Evolutionary conservation across 495 filamentous ascomycete species (phyloP).

Genomic region (Schizothecium vesticola): DNA sequence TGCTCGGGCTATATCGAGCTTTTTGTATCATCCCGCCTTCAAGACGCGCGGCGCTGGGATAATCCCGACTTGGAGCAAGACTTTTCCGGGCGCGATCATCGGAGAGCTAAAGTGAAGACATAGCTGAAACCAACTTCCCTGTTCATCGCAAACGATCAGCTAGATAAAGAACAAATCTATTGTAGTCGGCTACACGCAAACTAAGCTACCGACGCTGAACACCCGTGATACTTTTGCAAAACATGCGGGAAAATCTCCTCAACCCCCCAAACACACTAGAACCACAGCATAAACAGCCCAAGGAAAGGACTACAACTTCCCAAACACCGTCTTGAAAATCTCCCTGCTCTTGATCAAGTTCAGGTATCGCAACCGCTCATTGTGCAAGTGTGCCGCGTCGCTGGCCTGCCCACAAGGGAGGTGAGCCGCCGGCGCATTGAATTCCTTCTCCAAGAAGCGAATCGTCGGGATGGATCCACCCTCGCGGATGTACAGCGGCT

Average conservation of each 20-base stretch:
- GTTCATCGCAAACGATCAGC: not conserved
- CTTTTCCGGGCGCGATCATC: not conserved
- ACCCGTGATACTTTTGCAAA: not conserved
- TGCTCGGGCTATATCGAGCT: not conserved
- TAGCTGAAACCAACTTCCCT: not conserved
- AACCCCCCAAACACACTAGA: not conserved
- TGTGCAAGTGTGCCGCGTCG: constrained; percentile 89
- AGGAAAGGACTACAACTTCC: constrained; percentile 29
- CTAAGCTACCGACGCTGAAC: not conserved
- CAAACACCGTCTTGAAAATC: constrained; percentile 84
- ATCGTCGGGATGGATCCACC: constrained; percentile 92
- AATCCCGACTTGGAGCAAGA: not conserved
- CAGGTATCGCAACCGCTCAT: constrained; percentile 78
- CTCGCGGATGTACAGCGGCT: constrained; percentile 87
- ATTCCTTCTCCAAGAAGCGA: constrained; percentile 91
- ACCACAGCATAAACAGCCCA: not conserved
- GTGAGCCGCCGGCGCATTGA: constrained; percentile 86
- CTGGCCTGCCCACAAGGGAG: constrained; percentile 93
- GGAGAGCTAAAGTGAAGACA: not conserved
- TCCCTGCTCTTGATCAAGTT: constrained; percentile 89
- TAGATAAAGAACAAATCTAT: not conserved
- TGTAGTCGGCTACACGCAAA: not conserved
- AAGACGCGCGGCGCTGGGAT: not conserved
- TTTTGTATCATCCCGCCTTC: not conserved
- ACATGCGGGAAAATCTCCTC: not conserved